Conservation (phyloP, 2,329 filamentous ascomycete species). For the Neopestalotiopsis sp. region DNA sequence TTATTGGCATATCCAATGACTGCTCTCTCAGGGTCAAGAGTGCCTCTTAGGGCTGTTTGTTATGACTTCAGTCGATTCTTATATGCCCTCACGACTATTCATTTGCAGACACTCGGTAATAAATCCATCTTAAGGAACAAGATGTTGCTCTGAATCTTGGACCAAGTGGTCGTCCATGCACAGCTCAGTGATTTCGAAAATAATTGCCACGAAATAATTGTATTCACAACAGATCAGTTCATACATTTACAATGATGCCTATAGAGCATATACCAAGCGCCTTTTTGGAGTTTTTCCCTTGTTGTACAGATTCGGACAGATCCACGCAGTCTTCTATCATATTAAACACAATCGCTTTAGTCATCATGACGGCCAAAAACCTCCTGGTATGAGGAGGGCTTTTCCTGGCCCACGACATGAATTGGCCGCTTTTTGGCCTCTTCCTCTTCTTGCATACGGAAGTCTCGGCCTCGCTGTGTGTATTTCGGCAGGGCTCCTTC, state of each 20-base stretch:
- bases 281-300: neutral
- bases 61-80: too few species aligned
- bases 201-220: neutral
- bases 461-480: constrained; percentile 61
- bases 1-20: too few species aligned
- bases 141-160: neutral
- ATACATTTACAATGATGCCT: neutral
- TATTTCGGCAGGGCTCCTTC: constrained; percentile 43
- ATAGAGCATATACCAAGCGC: neutral
- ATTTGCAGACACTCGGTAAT: too few species aligned
- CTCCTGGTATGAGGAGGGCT: constrained; percentile 38
- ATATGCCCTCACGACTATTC: too few species aligned
- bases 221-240: neutral
- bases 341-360: neutral
- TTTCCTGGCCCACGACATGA: constrained; percentile 52
- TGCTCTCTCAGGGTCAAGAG: too few species aligned
- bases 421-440: constrained; percentile 53
- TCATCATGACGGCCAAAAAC: constrained; percentile 36
- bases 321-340: neutral
- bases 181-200: neutral
- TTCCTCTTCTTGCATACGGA: constrained; percentile 60
- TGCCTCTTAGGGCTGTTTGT: too few species aligned
- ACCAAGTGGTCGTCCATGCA: neutral
- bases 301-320: neutral
- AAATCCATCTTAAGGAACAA: too few species aligned